Percentiles rank a stretch among this genome's conserved stretches.
Evolutionary conservation across 208 protist genomes (phyloP).

Genomic region (Trypanosoma grayi): DNA sequence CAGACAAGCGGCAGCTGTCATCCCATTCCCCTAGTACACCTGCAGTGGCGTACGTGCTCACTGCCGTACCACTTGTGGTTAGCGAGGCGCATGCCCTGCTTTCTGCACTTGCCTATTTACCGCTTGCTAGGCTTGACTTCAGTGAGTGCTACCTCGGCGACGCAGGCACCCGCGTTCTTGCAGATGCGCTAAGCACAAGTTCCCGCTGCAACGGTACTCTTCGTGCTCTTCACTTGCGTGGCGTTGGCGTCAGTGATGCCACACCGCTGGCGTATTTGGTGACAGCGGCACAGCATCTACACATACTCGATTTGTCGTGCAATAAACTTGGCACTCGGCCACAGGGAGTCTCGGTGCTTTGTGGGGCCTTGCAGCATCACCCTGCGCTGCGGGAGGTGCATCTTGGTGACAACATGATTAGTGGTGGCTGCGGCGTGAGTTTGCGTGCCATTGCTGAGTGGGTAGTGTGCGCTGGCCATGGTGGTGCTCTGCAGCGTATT

Average conservation of each 20-base stretch:
- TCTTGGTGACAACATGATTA: constrained; percentile 39
- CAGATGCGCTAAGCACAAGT: constrained; percentile 12
- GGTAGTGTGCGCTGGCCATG: constrained; percentile 34
- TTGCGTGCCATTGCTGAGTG: constrained; percentile 45
- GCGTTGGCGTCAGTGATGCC: constrained; percentile 28
- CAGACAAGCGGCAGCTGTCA: background rate
- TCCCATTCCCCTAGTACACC: background rate
- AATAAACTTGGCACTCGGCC: constrained; percentile 44
- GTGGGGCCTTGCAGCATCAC: constrained; percentile 36
- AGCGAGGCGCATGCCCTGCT: constrained; percentile 5
- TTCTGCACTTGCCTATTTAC: constrained; percentile 5
- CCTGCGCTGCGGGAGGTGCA: constrained; percentile 27
- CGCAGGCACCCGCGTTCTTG: constrained; percentile 8
- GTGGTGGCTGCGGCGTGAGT: constrained; percentile 27
- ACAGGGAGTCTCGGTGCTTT: constrained; percentile 28
- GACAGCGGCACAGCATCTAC: constrained; percentile 25
- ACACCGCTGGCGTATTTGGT: constrained; percentile 33
- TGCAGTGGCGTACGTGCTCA: constrained; percentile 7
- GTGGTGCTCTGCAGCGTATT: constrained; percentile 8
- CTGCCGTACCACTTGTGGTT: constrained; percentile 7
- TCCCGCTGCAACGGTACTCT: constrained; percentile 2
- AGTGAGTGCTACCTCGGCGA: constrained; percentile 27
- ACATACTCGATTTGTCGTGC: constrained; percentile 34
- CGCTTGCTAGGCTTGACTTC: constrained; percentile 14
- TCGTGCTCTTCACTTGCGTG: constrained; percentile 22